Evolutionary conservation across 306 rosid species (phyloP).

Genomic region (Luffa acutangula): DNA sequence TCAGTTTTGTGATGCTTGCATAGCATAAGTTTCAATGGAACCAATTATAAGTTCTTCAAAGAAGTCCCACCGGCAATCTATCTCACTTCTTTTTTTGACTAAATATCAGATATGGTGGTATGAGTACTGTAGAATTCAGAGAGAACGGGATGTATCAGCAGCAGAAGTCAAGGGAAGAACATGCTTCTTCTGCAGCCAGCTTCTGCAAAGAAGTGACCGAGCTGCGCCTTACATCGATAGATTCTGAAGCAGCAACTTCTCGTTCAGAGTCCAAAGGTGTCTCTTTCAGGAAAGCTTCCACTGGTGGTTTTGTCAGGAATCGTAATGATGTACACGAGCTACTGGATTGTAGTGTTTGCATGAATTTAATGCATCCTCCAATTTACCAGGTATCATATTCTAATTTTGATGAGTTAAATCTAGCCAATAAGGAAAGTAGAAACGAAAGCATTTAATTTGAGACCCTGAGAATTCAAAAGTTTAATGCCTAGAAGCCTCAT

Average conservation of each 20-base stretch:
- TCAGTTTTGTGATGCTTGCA: background rate
- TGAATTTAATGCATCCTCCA: constrained; percentile 47
- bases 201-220: constrained; percentile 27
- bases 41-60: background rate
- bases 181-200: constrained; percentile 24
- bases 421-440: background rate
- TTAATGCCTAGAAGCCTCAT: background rate
- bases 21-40: background rate
- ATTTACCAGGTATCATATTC: constrained; percentile 37
- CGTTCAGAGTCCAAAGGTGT: constrained; percentile 23
- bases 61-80: background rate
- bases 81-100: background rate
- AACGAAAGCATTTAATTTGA: background rate
- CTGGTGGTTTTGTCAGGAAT: constrained; percentile 21
- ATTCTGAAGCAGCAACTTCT: constrained; percentile 22
- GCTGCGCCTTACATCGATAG: constrained; percentile 15
- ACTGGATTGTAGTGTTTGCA: constrained; percentile 54
- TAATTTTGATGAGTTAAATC: background rate
- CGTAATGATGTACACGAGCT: constrained; percentile 31
- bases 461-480: background rate
- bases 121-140: background rate
- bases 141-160: constrained; percentile 7
- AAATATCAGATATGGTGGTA: constrained; percentile 13
- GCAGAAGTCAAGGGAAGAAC: constrained; percentile 18
- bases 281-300: constrained; percentile 15